Evolutionary conservation across 2,329 filamentous ascomycete species (phyloP).

Genomic region (Alternaria angustiovoidea): DNA sequence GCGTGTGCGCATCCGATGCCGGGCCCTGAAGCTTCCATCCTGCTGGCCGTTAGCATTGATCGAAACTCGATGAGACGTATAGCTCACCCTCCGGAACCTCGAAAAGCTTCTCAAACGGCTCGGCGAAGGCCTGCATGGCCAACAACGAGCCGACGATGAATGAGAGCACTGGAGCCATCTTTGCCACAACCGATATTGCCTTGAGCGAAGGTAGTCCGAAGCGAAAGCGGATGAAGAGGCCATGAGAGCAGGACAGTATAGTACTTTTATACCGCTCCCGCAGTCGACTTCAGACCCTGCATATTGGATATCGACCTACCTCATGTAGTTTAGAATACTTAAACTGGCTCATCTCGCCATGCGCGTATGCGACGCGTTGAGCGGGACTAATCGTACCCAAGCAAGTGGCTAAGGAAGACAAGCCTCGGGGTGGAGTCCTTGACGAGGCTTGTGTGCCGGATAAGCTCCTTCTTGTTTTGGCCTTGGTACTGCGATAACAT

Average conservation of each 20-base stretch:
- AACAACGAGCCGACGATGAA: constrained; percentile 36
- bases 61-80: background rate
- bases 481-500: constrained; percentile 18
- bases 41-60: constrained; percentile 7
- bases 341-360: background rate
- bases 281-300: background rate
- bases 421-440: constrained; percentile 19
- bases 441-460: constrained; percentile 19
- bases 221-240: constrained; percentile 13
- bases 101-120: constrained; percentile 39
- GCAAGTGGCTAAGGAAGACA: constrained; percentile 15
- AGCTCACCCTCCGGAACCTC: constrained; percentile 31
- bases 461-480: constrained; percentile 19
- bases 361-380: constrained; percentile 2
- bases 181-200: constrained; percentile 19
- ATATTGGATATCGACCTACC: constrained; percentile 6
- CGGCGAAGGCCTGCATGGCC: constrained; percentile 30
- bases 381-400: constrained; percentile 2
- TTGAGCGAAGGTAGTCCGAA: constrained; percentile 19
- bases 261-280: constrained; percentile 6
- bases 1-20: constrained; percentile 28
- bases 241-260: background rate
- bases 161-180: constrained; percentile 34
- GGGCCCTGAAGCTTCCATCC: constrained; percentile 35
- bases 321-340: constrained; percentile 2